Base-by-base conservation (phyloP, 1,139 yeast genomes). In the Saccharomyces uvarum region DNA sequence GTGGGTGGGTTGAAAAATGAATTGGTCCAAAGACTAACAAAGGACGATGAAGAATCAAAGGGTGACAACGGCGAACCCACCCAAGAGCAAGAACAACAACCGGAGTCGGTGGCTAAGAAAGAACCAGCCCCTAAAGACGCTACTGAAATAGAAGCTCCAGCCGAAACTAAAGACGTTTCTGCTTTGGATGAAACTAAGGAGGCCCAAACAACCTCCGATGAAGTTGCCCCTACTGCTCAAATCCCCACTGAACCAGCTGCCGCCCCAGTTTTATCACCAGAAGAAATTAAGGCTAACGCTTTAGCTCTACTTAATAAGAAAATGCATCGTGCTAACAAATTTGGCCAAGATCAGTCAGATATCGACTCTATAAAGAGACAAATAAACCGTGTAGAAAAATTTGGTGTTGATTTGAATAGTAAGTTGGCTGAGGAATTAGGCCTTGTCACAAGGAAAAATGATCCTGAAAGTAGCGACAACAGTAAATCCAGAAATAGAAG, bases 1-100 rank as follows among this genome's bases (percentile, higher is more conserved):
- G 75, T 79, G 6, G 82, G 84, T 48, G 99, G 99, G 27, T 84
- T 89, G 64, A 93, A 91, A 72, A 84, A 86, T 48, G 97, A 89
- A 56, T 78, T 91, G 62, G 78, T 91, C 53, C 81, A 82, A 48
- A 81, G 97, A 61, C 77, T 91, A 58, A 73, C 70, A 53, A 83
- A 78, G 28, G 52, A 57, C 52, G 70, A 63, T 53, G 44, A 38
- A 19, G 66, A 55, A 53, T 61, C 49, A 31, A 51, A 41, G 14
- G 64, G 62, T 50, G 73, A 66, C 24, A 58, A 51, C 14, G 68
- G 53, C 19, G 51, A 53, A 6, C 33, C 53, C 24, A 53, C 47
- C 8, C 42, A 21, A 51, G 31, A 13, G 33, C 49, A 21, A 38
- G 27, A n/a, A 31, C 46, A 14, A 7, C 33, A 44, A 63, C 53